A percentile compares a stretch with the other conserved stretches of the same genome.
Conservation (phyloP, 2,329 filamentous ascomycete species). For the Aureobasidium namibiae region DNA sequence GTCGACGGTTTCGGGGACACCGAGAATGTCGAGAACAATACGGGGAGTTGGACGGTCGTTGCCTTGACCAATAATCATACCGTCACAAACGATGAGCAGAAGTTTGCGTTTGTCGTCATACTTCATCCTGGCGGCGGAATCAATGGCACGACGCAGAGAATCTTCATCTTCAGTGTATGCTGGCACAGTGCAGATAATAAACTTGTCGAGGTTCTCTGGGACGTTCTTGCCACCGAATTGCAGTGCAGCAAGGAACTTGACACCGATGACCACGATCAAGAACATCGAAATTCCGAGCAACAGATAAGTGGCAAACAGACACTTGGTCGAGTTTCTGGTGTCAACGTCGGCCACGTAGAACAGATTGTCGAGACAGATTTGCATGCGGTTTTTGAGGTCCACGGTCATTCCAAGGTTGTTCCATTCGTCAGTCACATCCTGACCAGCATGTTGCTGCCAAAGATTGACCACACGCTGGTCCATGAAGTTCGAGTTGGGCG, state of each 20-base stretch:
- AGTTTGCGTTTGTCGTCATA: conserved; percentile 99
- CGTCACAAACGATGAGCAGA: conserved; percentile 84
- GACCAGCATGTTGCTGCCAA: conserved; percentile 67
- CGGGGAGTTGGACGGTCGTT: conserved; percentile 93
- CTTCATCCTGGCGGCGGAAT: conserved; percentile 88
- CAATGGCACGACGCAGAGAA: conserved; percentile 89
- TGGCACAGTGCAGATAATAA: conserved; percentile 94
- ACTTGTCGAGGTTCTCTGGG: conserved; percentile 95
- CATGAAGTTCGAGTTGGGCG: conserved; percentile 68
- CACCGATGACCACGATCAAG: conserved; percentile 71
- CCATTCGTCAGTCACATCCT: conserved; percentile 80
- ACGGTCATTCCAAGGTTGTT: conserved; percentile 55
- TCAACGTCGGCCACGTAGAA: conserved; percentile 92
- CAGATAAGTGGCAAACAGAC: conserved; percentile 83
- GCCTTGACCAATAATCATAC: conserved; percentile 98
- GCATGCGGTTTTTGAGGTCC: conserved; percentile 57
- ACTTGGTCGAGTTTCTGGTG: conserved; percentile 76
- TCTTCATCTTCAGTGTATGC: conserved; percentile 99
- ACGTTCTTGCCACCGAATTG: conserved; percentile 88
- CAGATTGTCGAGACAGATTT: conserved; percentile 79
- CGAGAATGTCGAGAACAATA: conserved; percentile 94
- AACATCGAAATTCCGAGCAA: conserved; percentile 76
- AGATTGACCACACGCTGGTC: conserved; percentile 62
- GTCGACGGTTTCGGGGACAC: conserved; percentile 86
- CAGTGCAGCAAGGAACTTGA: conserved; percentile 95